These are phyloP conservation scores for Penicillium sp. DNA, from an alignment of 2,329 filamentous ascomycete genomes.

Conservation along the genomic window DNA sequence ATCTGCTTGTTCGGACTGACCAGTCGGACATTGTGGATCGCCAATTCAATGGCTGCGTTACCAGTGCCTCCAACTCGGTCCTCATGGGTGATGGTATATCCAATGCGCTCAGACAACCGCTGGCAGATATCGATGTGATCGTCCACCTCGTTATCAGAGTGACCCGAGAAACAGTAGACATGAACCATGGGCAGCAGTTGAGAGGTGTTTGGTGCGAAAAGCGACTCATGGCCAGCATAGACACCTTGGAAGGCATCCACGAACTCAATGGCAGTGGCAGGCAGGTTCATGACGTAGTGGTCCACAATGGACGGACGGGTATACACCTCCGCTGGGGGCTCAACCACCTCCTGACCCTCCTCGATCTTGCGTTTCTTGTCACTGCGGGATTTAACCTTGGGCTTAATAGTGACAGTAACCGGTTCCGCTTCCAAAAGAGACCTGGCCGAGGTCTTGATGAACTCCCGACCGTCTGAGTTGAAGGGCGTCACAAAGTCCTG, in stretches of 20 bases:
- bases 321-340: slow-evolving; percentile 27
- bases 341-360: slow-evolving; percentile 30
- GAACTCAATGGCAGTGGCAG: slow-evolving; percentile 84
- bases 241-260: slow-evolving; percentile 74
- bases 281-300: slow-evolving; percentile 99
- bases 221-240: slow-evolving; percentile 67
- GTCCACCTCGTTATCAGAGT: slow-evolving; percentile 71
- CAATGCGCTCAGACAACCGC: slow-evolving; percentile 63
- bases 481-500: slow-evolving; percentile 71
- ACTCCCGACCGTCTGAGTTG: slow-evolving; percentile 77
- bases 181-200: slow-evolving; percentile 77
- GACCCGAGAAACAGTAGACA: slow-evolving; percentile 89
- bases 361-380: slow-evolving; percentile 24
- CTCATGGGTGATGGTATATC: slow-evolving; percentile 56
- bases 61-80: slow-evolving; percentile 50
- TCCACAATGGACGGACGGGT: slow-evolving; percentile 67
- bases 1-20: slow-evolving; percentile 93
- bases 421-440: slow-evolving; percentile 49
- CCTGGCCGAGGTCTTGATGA: slow-evolving; percentile 71
- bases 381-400: slow-evolving; percentile 35
- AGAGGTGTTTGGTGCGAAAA: slow-evolving; percentile 63
- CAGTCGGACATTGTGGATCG: slow-evolving; percentile 69
- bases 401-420: slow-evolving; percentile 53
- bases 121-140: slow-evolving; percentile 61
- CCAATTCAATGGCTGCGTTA: slow-evolving; percentile 60